Percentiles rank a stretch among this genome's conserved stretches.
These are phyloP conservation scores for Nemania sp. DNA, from an alignment of 2,329 filamentous ascomycete species.

Conservation along the genomic window DNA sequence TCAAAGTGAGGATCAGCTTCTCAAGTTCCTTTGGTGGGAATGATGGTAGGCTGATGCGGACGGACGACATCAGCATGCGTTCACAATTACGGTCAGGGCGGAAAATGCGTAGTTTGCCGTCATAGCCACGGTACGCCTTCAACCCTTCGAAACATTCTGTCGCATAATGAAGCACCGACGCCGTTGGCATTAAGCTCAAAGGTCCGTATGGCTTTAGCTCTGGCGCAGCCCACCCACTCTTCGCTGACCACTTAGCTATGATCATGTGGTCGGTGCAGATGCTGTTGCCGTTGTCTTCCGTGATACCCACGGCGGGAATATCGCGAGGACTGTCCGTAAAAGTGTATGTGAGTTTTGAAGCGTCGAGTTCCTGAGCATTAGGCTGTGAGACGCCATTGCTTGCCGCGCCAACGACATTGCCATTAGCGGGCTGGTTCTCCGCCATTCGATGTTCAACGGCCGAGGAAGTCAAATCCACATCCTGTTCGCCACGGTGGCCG, in stretches of 20 bases:
- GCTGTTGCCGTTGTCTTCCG: constrained; percentile 57
- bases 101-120: constrained; percentile 74
- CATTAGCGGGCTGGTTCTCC: constrained; percentile 49
- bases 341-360: constrained; percentile 70
- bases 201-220: constrained; percentile 75
- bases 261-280: constrained; percentile 90
- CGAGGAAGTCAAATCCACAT: constrained; percentile 64
- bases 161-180: constrained; percentile 78
- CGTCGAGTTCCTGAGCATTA: constrained; percentile 70
- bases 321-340: constrained; percentile 48
- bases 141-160: constrained; percentile 81
- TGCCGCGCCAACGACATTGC: constrained; percentile 45
- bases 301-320: constrained; percentile 47
- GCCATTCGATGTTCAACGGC: constrained; percentile 64
- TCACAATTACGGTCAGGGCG: constrained; percentile 71
- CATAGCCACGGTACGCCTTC: constrained; percentile 78
- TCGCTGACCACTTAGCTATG: constrained; percentile 70
- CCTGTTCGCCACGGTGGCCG: constrained; percentile 56
- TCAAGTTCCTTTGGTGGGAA: constrained; percentile 73
- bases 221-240: constrained; percentile 73
- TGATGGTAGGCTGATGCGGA: constrained; percentile 72
- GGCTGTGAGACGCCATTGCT: constrained; percentile 53
- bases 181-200: constrained; percentile 74
- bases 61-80: constrained; percentile 62
- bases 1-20: constrained; percentile 72